Evolutionary conservation across 1,139 yeast genomes (phyloP), one percentile per base, ranked within the genome.

Genomic region (Suhomyces anneliseae): DNA sequence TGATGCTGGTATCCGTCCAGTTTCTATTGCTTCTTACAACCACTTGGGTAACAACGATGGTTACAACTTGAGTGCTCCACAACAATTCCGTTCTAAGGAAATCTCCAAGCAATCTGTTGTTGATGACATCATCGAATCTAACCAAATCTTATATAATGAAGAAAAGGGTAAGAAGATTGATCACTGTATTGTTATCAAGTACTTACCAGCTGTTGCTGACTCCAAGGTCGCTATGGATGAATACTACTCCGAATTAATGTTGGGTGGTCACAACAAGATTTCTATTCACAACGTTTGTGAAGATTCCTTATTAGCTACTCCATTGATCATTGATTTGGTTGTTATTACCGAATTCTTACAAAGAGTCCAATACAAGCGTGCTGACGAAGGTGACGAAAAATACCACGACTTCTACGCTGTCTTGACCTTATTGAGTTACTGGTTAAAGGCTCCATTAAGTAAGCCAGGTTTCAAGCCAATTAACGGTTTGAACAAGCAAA

Each of bases 211-310:
- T 8, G 97, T 92, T 47, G 96, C 96, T 41, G 98, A 92, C 69
- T 85, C 95, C 57, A 92, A 92, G 78, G 97, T 92, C 54, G 98
- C 98, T 46, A 92, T 92, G 97, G 98, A 92, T 69, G 97, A 92
- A 75, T 92, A 92, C 73, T 90, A 90, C 75, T 87, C 95, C 51
- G 97, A 92, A 71, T 83, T 92, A 66, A 90, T 92, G 97, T 81
- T 92, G 61, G 98, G 98, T 53, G 98, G 98, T 42, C 97, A 90
- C 74, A 92, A 90, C 76, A 87, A 93, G 67, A 87, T 92, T 56
- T 84, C 95, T 47, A 87, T 92, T 64, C 96, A 90, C 74, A 92
- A 92, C 65, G 96, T 92, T 37, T 92, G 98, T 70, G 98, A 92
- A 72, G 98, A 92, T 69, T 90, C 97, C 4, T 77, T 92, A 60